A percentile compares a stretch with the other conserved stretches of the same genome.
These are phyloP conservation scores for Skeletonema tropicum DNA, from an alignment of 108 stramenopile species.

Conservation along the genomic window DNA sequence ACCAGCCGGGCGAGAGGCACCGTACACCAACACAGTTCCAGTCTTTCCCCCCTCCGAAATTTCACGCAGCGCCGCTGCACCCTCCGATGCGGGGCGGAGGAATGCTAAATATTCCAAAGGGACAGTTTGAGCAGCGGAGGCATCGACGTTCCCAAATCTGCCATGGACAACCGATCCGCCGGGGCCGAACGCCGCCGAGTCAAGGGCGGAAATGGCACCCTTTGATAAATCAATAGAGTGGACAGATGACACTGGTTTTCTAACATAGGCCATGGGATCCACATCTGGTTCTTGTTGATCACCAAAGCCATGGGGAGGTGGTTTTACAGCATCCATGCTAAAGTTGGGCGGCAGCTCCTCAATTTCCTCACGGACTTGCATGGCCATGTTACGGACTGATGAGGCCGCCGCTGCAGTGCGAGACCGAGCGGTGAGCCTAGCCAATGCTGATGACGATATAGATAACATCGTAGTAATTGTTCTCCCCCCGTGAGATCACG, in stretches of 20 bases:
- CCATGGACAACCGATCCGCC: slow-evolving; percentile 76
- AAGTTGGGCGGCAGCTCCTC: slow-evolving; percentile 45
- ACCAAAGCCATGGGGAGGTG: slow-evolving; percentile 39
- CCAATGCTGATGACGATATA: slow-evolving; percentile 22
- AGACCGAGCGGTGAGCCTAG: slow-evolving; percentile 29
- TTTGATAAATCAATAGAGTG: slow-evolving; percentile 66
- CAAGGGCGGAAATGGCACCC: slow-evolving; percentile 51
- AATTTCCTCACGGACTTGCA: slow-evolving; percentile 24
- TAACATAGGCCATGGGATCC: slow-evolving; percentile 59
- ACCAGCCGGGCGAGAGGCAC: slow-evolving; percentile 75
- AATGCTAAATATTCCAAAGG: slow-evolving; percentile 86
- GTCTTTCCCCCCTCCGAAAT: slow-evolving; percentile 25
- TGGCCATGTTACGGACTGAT: slow-evolving; percentile 27
- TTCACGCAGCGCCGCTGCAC: slow-evolving; percentile 71
- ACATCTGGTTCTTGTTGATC: slow-evolving; percentile 8
- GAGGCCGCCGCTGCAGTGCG: slow-evolving; percentile 6
- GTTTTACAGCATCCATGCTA: slow-evolving; percentile 31
- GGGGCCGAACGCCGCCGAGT: slow-evolving; percentile 75
- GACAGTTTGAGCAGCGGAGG: slow-evolving; percentile 50
- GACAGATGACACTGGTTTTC: slow-evolving; percentile 78
- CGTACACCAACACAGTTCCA: slow-evolving; percentile 82
- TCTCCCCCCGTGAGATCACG: background rate
- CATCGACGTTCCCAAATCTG: slow-evolving; percentile 64
- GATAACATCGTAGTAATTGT: slow-evolving; percentile 20
- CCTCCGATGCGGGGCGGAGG: slow-evolving; percentile 82